A percentile compares a stretch with the other conserved stretches of the same genome.
These are phyloP conservation scores for Fusarium sp. DNA, from an alignment of 2,329 filamentous ascomycete genomes.

Conservation along the genomic window DNA sequence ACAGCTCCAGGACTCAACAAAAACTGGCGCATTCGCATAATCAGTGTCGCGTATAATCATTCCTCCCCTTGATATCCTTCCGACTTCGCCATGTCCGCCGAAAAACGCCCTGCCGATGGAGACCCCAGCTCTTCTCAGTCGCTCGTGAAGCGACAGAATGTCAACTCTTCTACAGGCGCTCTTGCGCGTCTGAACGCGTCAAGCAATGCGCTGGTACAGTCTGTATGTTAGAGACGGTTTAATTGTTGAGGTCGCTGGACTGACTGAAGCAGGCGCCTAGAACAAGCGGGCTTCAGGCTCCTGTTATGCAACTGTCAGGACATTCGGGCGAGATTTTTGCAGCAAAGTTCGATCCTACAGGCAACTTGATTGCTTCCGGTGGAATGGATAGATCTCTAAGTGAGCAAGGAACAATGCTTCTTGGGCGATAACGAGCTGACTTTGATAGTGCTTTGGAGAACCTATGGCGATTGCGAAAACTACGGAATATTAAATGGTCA, in stretches of 20 bases:
- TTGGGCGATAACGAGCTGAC: slow-evolving; percentile 17
- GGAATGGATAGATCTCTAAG: slow-evolving; percentile 94
- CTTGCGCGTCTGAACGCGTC: slow-evolving; percentile 62
- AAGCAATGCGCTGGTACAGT: slow-evolving; percentile 59
- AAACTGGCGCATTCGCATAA: slow-evolving; percentile 10
- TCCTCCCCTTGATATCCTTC: background rate
- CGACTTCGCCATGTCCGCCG: slow-evolving; percentile 75
- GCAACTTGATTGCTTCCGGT: slow-evolving; percentile 89
- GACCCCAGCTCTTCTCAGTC: slow-evolving; percentile 82
- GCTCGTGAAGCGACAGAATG: slow-evolving; percentile 89
- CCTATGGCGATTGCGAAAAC: slow-evolving; percentile 92
- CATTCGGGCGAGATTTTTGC: slow-evolving; percentile 88
- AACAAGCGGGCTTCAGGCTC: slow-evolving; percentile 85
- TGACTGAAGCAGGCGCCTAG: slow-evolving; percentile 69
- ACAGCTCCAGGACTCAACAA: slow-evolving; percentile 7
- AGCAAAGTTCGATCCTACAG: slow-evolving; percentile 88
- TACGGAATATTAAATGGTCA: slow-evolving; percentile 90
- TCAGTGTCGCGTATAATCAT: slow-evolving; percentile 7
- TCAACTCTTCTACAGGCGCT: slow-evolving; percentile 58
- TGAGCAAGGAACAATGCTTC: slow-evolving; percentile 54
- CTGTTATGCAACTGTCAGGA: slow-evolving; percentile 92
- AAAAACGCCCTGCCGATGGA: slow-evolving; percentile 90
- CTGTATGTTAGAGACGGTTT: slow-evolving; percentile 50
- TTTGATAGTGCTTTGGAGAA: slow-evolving; percentile 84
- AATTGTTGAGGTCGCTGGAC: background rate